phyloP scores from a whole-genome alignment of 1,284 basidiomycete genomes.

The Athelia sp. region DNA sequence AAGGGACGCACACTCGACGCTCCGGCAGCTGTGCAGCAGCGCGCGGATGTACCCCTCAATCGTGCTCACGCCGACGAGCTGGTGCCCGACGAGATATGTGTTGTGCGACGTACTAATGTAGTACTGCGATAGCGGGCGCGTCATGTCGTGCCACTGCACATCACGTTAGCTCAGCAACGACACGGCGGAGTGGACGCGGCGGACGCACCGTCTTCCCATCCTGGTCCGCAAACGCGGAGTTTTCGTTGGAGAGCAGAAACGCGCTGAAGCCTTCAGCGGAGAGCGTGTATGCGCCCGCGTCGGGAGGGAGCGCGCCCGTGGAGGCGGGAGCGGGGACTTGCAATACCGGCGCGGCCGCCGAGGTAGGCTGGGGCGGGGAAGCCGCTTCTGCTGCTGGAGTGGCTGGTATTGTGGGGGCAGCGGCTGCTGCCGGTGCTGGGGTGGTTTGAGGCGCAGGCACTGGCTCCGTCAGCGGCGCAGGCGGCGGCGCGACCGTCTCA shows the following conservation, averaged over 20 bases:
- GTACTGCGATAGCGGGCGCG: slow-evolving; percentile 81
- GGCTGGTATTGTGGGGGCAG: neutral
- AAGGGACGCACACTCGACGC: slow-evolving; percentile 76
- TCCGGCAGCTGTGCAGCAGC: slow-evolving; percentile 84
- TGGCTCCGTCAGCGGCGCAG: neutral
- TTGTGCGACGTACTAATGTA: slow-evolving; percentile 96
- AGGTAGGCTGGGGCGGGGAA: neutral
- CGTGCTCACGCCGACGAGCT: slow-evolving; percentile 90
- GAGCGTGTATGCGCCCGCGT: slow-evolving; percentile 28
- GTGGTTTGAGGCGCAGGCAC: neutral
- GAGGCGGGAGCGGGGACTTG: slow-evolving; percentile 1
- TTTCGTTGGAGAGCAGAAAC: slow-evolving; percentile 73
- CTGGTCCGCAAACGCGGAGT: slow-evolving; percentile 49
- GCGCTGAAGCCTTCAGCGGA: slow-evolving; percentile 62
- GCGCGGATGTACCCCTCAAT: slow-evolving; percentile 96
- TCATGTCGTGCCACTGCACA: slow-evolving; percentile 59
- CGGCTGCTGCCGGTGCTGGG: neutral
- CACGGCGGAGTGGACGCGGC: no score
- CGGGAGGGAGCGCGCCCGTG: slow-evolving; percentile 5
- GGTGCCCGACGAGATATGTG: slow-evolving; percentile 94
- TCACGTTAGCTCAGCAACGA: no score
- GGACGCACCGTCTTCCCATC: slow-evolving; percentile 26
- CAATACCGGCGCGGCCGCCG: no score
- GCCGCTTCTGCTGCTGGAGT: neutral
- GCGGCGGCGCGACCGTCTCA: neutral